Percentiles rank a stretch among this genome's conserved stretches.
phyloP scores from a whole-genome alignment of 805 yeast species.

The Zygosaccharomyces lentus region DNA sequence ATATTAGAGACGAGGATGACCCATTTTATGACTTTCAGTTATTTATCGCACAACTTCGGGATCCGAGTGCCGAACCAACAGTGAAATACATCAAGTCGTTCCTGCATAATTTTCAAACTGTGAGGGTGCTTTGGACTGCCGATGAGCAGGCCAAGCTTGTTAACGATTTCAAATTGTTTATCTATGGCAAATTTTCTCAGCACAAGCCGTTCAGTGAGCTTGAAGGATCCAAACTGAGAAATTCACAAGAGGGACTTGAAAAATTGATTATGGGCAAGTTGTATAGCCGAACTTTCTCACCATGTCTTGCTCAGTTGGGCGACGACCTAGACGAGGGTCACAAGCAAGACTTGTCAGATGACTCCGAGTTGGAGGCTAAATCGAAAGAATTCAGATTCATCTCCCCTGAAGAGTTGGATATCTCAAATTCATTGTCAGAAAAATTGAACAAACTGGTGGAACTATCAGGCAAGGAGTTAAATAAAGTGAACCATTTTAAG shows the following conservation, averaged over 20 bases:
- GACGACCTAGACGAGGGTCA: slow-evolving; percentile 50
- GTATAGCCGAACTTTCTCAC: slow-evolving; percentile 75
- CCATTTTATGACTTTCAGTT: slow-evolving; percentile 73
- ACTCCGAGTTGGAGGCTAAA: slow-evolving; percentile 47
- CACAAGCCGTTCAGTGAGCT: slow-evolving; percentile 73
- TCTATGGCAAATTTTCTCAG: slow-evolving; percentile 54
- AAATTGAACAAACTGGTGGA: slow-evolving; percentile 51
- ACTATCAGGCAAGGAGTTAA: slow-evolving; percentile 69
- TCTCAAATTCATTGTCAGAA: slow-evolving; percentile 49
- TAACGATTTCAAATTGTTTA: slow-evolving; percentile 69
- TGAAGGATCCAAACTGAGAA: slow-evolving; percentile 55
- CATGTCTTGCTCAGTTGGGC: slow-evolving; percentile 41
- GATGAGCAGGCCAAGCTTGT: slow-evolving; percentile 76
- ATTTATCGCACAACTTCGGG: slow-evolving; percentile 66
- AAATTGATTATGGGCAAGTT: slow-evolving; percentile 86
- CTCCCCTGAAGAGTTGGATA: slow-evolving; percentile 70
- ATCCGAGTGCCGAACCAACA: slow-evolving; percentile 79
- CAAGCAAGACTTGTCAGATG: slow-evolving; percentile 58
- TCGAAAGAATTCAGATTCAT: slow-evolving; percentile 67
- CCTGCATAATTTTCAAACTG: slow-evolving; percentile 57
- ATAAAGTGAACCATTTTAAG: slow-evolving; percentile 73
- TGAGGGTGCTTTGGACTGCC: slow-evolving; percentile 62
- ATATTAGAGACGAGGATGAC: slow-evolving; percentile 18
- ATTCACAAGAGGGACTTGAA: slow-evolving; percentile 87
- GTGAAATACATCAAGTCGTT: slow-evolving; percentile 84